Conservation (phyloP, 768 basidiomycete genomes). For the Leccinum incarnatum region DNA sequence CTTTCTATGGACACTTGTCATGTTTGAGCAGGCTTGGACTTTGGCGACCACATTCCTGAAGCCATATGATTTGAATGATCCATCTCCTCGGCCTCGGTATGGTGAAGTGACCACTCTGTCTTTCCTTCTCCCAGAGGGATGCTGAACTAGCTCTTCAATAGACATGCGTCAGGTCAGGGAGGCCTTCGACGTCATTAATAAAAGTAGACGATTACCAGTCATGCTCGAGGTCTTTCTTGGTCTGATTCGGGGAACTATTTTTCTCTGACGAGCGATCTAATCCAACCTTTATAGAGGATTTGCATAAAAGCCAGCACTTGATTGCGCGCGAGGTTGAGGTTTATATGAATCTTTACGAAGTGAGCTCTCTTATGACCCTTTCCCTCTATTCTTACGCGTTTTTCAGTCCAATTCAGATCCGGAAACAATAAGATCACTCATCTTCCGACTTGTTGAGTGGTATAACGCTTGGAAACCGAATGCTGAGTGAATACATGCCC, state of each 20-base stretch:
- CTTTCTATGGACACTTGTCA: neutral
- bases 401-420: slow-evolving; percentile 46
- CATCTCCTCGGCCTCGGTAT: slow-evolving; percentile 27
- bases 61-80: slow-evolving; percentile 50
- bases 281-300: slow-evolving; percentile 46
- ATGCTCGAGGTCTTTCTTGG: slow-evolving; percentile 73
- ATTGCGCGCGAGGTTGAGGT: slow-evolving; percentile 58
- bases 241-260: slow-evolving; percentile 29
- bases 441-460: slow-evolving; percentile 67
- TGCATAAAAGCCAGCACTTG: slow-evolving; percentile 56
- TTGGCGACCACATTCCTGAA: slow-evolving; percentile 51
- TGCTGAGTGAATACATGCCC: slow-evolving; percentile 47
- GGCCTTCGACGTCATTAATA: slow-evolving; percentile 59
- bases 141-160: slow-evolving; percentile 17
- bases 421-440: slow-evolving; percentile 49
- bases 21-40: slow-evolving; percentile 54
- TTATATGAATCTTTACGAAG: slow-evolving; percentile 64
- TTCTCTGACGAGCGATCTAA: neutral
- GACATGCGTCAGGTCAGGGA: slow-evolving; percentile 50
- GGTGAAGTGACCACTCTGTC: slow-evolving; percentile 20
- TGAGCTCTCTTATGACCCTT: slow-evolving; percentile 25
- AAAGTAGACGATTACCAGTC: slow-evolving; percentile 56
- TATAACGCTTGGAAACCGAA: slow-evolving; percentile 72
- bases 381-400: neutral
- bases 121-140: neutral